These are phyloP conservation scores for Lagerstroemia speciosa DNA, from an alignment of 345 rosid species.

Conservation along the genomic window DNA sequence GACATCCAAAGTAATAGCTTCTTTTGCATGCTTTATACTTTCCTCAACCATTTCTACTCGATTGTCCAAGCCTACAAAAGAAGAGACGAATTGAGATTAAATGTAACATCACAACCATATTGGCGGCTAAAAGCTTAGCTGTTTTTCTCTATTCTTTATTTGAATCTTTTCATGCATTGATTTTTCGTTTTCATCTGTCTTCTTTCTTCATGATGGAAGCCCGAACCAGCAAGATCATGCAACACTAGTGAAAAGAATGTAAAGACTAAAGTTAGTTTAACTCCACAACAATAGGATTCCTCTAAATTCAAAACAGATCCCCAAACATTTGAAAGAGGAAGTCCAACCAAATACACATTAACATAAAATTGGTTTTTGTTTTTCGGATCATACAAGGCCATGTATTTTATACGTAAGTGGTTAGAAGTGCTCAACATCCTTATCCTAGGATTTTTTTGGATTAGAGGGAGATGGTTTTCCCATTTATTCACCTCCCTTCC, in stretches of 20 bases:
- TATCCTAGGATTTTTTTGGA: too few relatives aligned
- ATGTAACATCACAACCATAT: not conserved
- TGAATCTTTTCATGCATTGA: not conserved
- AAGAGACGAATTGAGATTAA: not conserved
- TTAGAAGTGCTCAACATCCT: not conserved
- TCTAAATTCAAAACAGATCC: not conserved
- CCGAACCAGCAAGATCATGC: not conserved
- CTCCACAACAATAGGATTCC: not conserved
- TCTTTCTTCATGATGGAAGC: not conserved
- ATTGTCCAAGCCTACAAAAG: conserved; percentile 42
- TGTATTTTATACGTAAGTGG: not conserved
- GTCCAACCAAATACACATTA: not conserved
- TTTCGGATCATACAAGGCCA: not conserved
- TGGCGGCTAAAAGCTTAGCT: not conserved
- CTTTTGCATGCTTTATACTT: conserved; percentile 68
- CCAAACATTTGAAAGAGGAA: not conserved
- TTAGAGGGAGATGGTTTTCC: too few relatives aligned
- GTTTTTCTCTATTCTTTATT: not conserved
- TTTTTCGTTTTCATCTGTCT: not conserved
- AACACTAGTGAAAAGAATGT: not conserved
- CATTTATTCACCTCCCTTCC: too few relatives aligned
- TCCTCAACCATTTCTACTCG: conserved; percentile 45
- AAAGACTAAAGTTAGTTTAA: not conserved
- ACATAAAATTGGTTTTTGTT: not conserved
- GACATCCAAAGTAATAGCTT: conserved; percentile 63